Evolutionary conservation across 768 basidiomycete species (phyloP).

Genomic region (Rickenella mellea): DNA sequence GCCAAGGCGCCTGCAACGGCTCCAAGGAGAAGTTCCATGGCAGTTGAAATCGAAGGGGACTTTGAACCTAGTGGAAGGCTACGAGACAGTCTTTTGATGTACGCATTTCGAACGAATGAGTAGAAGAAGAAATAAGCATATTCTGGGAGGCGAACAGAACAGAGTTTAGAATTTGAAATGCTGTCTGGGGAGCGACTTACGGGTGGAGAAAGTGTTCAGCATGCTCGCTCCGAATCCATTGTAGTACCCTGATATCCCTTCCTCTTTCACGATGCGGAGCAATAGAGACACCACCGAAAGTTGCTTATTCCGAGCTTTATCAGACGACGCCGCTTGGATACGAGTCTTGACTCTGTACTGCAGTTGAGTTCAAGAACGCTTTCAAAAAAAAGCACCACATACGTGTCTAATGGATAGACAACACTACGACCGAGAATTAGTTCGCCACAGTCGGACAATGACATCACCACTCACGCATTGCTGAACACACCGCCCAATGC

Average conservation of each 20-base stretch:
- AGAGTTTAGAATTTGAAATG: neutral
- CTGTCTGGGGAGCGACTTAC: conserved; percentile 39
- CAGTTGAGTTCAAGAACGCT: conserved; percentile 2
- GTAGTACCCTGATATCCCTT: conserved; percentile 79
- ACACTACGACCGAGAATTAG: conserved; percentile 35
- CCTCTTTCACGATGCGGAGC: conserved; percentile 61
- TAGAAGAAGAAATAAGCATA: conserved; percentile 99
- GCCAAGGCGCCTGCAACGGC: conserved; percentile 90
- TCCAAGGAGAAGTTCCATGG: conserved; percentile 77
- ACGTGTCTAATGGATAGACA: conserved; percentile 88
- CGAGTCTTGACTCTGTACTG: conserved; percentile 77
- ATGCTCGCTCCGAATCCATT: conserved; percentile 92
- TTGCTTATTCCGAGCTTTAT: conserved; percentile 42
- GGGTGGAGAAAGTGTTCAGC: conserved; percentile 97
- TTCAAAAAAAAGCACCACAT: conserved; percentile 1
- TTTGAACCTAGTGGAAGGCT: conserved; percentile 54
- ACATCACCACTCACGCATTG: conserved; percentile 60
- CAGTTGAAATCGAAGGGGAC: conserved; percentile 56
- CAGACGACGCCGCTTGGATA: conserved; percentile 62
- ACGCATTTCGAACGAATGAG: conserved; percentile 77
- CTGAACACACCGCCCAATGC: conserved; percentile 91
- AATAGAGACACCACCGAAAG: conserved; percentile 57
- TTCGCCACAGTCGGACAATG: conserved; percentile 1
- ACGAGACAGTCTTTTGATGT: conserved; percentile 59
- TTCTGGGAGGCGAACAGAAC: conserved; percentile 39